These are phyloP conservation scores for Aspergillus jensenii DNA, from an alignment of 2,329 filamentous ascomycete species.

Conservation along the genomic window DNA sequence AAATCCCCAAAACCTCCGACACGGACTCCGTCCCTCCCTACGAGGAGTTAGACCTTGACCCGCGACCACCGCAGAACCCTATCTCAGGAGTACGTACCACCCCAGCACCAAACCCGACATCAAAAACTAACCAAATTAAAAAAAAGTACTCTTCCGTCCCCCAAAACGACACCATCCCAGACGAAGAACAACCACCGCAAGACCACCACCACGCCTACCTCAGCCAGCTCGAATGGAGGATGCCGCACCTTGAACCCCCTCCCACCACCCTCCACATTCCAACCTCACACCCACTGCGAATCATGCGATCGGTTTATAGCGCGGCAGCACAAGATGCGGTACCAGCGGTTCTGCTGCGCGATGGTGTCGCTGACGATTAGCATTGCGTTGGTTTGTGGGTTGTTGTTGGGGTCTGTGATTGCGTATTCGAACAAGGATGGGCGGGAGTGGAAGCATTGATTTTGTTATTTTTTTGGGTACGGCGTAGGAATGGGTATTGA, in stretches of 20 bases:
- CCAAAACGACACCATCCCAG: neutral
- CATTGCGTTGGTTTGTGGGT: neutral
- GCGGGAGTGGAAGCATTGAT: slow-evolving; percentile 21
- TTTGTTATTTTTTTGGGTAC: too few relatives aligned
- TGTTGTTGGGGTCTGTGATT: neutral
- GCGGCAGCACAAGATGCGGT: neutral
- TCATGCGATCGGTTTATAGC: slow-evolving; percentile 4
- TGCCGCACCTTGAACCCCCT: neutral
- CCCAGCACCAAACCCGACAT: too few relatives aligned
- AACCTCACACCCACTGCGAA: slow-evolving; percentile 7
- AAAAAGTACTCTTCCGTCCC: neutral
- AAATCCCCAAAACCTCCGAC: neutral
- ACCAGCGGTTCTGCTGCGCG: neutral
- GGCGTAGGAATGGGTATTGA: too few relatives aligned
- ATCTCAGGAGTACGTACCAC: neutral
- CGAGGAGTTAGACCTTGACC: neutral
- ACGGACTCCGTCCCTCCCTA: neutral
- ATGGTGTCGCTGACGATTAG: slow-evolving; percentile 1
- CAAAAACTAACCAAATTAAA: neutral
- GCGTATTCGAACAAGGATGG: neutral
- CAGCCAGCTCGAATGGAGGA: too few relatives aligned
- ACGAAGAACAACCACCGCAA: neutral
- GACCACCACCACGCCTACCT: neutral
- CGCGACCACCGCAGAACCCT: neutral
- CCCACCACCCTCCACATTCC: neutral